Conservation (phyloP, 192 early-diverging fungal species). For the Backusella circina region DNA sequence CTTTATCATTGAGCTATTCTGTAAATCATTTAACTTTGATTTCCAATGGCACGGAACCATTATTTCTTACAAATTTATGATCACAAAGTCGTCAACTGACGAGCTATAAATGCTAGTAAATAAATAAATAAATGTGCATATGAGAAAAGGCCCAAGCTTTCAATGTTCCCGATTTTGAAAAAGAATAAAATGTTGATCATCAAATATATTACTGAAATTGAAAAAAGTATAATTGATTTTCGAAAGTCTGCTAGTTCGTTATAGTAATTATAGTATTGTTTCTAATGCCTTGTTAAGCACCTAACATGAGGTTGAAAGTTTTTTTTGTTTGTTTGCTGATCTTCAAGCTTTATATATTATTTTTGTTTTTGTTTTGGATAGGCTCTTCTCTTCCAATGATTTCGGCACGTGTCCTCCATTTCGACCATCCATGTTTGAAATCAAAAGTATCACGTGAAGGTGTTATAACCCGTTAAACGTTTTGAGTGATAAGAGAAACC, state of each 20-base stretch:
- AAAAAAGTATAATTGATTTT: neutral
- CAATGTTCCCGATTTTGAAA: neutral
- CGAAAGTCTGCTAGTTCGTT: neutral
- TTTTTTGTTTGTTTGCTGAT: neutral
- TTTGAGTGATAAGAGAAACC: neutral
- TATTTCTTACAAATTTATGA: constrained; percentile 1
- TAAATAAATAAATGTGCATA: neutral
- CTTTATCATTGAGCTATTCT: neutral
- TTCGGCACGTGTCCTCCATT: neutral
- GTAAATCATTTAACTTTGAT: neutral
- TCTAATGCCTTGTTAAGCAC: neutral
- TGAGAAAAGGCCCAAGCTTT: neutral
- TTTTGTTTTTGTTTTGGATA: neutral
- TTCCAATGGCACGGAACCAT: neutral
- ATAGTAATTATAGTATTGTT: neutral
- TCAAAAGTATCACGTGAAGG: neutral
- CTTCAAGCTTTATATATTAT: neutral
- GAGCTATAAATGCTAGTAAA: neutral
- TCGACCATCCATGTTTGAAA: neutral
- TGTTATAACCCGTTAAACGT: neutral
- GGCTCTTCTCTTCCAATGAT: neutral
- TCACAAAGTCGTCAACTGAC: neutral
- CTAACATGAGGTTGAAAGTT: neutral
- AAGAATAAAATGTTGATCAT: neutral
- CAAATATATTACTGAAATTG: neutral